These are phyloP conservation scores for Penicillium sp. DNA, from an alignment of 2,329 filamentous ascomycete genomes.

Conservation along the genomic window DNA sequence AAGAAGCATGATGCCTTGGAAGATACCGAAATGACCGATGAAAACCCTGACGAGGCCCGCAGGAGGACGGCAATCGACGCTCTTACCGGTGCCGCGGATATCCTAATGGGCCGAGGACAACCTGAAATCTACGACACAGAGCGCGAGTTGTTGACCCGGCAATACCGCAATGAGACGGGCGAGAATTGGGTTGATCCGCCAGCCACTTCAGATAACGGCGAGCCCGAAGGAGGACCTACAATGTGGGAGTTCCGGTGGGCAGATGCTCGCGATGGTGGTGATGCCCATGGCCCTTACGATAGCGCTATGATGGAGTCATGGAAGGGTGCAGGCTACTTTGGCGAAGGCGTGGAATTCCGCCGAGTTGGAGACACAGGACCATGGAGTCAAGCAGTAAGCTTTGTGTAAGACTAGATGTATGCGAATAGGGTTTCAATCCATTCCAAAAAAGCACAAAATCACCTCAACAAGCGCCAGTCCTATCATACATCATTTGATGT, in stretches of 20 bases:
- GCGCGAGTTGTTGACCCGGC: constrained; percentile 78
- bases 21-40: constrained; percentile 72
- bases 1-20: constrained; percentile 50
- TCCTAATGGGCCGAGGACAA: constrained; percentile 78
- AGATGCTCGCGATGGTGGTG: constrained; percentile 78
- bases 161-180: constrained; percentile 82
- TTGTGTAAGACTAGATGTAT: constrained; percentile 49
- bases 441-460: constrained; percentile 22
- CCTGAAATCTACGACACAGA: constrained; percentile 91
- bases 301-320: constrained; percentile 83
- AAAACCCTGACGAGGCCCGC: constrained; percentile 69
- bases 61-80: constrained; percentile 75
- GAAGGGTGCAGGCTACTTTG: constrained; percentile 91
- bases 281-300: constrained; percentile 86
- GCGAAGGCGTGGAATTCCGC: constrained; percentile 78
- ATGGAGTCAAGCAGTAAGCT: constrained; percentile 59
- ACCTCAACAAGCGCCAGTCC: constrained; percentile 41
- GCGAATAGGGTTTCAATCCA: constrained; percentile 23
- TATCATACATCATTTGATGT: constrained; percentile 45
- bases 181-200: constrained; percentile 74
- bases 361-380: constrained; percentile 57
- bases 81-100: constrained; percentile 88
- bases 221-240: constrained; percentile 39
- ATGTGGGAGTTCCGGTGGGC: constrained; percentile 95
- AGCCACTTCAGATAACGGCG: constrained; percentile 28